Percentiles rank a stretch among this genome's conserved stretches.
phyloP scores from a whole-genome alignment of 805 yeast genomes.

The Candida morakotiae region DNA sequence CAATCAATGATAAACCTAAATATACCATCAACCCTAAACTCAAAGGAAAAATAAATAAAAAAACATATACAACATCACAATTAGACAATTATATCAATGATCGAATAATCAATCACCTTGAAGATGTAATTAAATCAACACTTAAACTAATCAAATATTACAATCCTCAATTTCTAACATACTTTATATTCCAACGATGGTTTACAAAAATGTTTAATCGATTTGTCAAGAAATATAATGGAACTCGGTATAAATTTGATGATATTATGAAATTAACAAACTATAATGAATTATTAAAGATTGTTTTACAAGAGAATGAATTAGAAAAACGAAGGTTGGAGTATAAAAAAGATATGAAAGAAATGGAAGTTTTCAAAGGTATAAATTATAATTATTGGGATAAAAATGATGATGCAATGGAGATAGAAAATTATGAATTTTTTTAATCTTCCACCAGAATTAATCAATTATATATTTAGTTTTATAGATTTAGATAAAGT shows the following conservation, averaged over 20 bases:
- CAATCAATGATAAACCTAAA: constrained; percentile 12
- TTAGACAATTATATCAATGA: constrained; percentile 12
- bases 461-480: constrained; percentile 13
- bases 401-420: not conserved
- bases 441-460: constrained; percentile 16
- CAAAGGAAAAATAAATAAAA: constrained; percentile 2
- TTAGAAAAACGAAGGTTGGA: constrained; percentile 15
- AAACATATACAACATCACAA: not conserved
- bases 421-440: constrained; percentile 1
- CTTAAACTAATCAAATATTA: constrained; percentile 22
- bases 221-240: constrained; percentile 27
- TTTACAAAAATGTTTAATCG: constrained; percentile 30
- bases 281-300: constrained; percentile 17
- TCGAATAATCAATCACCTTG: constrained; percentile 18
- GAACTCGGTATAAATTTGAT: constrained; percentile 14
- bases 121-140: constrained; percentile 14
- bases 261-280: constrained; percentile 23
- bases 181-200: constrained; percentile 32
- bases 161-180: constrained; percentile 21
- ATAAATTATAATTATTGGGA: constrained; percentile 29
- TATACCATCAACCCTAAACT: constrained; percentile 11
- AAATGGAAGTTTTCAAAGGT: constrained; percentile 2
- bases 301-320: constrained; percentile 24
- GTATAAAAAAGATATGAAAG: constrained; percentile 1
- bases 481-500: constrained; percentile 14